A percentile compares a stretch with the other conserved stretches of the same genome.
phyloP scores from a whole-genome alignment of 2,329 filamentous ascomycete genomes.

The Ophiostoma populinum region DNA sequence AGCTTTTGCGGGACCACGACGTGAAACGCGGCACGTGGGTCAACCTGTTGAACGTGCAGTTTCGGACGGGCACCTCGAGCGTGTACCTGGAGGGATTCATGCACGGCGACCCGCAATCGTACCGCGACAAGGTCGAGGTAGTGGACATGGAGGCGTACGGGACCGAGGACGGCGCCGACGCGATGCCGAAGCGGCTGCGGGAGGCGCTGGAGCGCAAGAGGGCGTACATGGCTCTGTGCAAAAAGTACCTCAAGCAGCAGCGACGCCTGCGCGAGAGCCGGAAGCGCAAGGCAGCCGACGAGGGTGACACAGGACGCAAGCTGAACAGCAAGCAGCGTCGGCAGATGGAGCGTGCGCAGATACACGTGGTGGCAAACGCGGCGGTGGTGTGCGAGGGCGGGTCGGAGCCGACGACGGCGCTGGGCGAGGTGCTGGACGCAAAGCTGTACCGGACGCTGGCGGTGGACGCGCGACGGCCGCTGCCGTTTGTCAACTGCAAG shows the following conservation, averaged over 20 bases:
- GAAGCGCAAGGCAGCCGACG: constrained; percentile 21
- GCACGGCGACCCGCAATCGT: constrained; percentile 32
- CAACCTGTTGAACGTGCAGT: constrained; percentile 51
- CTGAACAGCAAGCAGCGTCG: constrained; percentile 3
- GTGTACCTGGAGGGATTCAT: constrained; percentile 56
- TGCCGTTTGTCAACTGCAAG: constrained; percentile 60
- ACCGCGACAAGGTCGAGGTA: neutral
- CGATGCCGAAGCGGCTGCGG: constrained; percentile 32
- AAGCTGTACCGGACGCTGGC: neutral
- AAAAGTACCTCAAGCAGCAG: constrained; percentile 11
- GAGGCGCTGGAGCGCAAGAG: constrained; percentile 44
- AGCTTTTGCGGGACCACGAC: constrained; percentile 32
- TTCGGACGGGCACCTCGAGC: constrained; percentile 37
- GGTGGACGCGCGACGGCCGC: neutral
- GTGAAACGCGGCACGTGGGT: constrained; percentile 46
- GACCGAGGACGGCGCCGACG: constrained; percentile 21
- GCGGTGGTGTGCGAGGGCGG: neutral
- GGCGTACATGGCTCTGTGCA: constrained; percentile 36
- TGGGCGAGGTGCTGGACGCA: neutral
- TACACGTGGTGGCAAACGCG: constrained; percentile 2
- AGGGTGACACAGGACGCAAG: neutral
- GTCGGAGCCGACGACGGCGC: neutral
- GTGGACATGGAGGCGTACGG: constrained; percentile 11
- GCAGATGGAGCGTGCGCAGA: neutral
- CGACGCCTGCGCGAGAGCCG: constrained; percentile 20